A percentile compares a stretch with the other conserved stretches of the same genome.
Evolutionary conservation across 2,329 filamentous ascomycete genomes (phyloP).

Genomic region (Coniochaeta ligniaria): DNA sequence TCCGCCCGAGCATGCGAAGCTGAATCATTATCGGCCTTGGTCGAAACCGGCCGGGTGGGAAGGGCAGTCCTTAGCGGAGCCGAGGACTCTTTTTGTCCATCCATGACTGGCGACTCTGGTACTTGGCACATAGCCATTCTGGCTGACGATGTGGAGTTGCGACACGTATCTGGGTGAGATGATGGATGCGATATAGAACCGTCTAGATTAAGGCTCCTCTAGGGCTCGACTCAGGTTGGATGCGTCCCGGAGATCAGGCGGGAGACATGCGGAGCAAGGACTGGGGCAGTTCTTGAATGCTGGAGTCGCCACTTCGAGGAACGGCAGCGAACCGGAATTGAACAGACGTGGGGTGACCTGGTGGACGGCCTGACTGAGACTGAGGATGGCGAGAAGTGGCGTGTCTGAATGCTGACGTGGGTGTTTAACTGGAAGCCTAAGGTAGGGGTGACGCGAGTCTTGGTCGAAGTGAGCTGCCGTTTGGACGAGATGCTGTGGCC

Average conservation of each 20-base stretch:
- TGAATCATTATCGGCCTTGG: constrained; percentile 6
- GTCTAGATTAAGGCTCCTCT: neutral
- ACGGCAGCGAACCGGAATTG: neutral
- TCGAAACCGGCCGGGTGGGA: constrained; percentile 13
- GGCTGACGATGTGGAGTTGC: neutral
- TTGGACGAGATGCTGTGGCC: neutral
- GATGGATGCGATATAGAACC: neutral
- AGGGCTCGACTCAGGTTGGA: neutral
- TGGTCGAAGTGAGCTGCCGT: neutral
- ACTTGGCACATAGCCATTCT: neutral
- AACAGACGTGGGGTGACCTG: neutral
- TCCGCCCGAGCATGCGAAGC: constrained; percentile 5
- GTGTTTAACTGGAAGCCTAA: neutral
- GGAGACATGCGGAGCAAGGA: neutral
- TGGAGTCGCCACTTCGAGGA: neutral
- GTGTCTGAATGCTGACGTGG: neutral
- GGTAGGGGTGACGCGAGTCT: neutral
- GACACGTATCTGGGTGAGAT: neutral
- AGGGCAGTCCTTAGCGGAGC: constrained; percentile 12
- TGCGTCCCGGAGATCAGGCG: neutral
- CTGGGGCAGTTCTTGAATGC: neutral
- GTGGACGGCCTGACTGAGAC: neutral
- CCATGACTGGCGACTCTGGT: neutral
- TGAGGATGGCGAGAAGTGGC: neutral
- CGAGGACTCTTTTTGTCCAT: neutral